phyloP scores from a whole-genome alignment of 768 basidiomycete genomes.

The Terana coerulea region DNA sequence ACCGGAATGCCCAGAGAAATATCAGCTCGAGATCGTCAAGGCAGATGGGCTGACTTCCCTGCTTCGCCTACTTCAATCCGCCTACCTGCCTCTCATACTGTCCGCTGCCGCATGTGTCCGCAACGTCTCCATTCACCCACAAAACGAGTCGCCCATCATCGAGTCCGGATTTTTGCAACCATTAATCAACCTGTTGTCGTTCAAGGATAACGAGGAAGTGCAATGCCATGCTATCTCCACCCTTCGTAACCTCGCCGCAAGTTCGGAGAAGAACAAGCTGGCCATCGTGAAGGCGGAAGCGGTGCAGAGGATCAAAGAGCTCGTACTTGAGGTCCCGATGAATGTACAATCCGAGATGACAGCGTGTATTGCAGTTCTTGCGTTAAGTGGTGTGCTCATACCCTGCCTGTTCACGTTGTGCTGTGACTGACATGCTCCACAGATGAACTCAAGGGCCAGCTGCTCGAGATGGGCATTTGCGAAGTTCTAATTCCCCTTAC shows the following conservation, averaged over 20 bases:
- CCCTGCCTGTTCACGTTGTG: neutral
- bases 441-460: conserved; percentile 96
- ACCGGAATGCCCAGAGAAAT: conserved; percentile 72
- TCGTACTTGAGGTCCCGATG: conserved; percentile 92
- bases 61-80: conserved; percentile 91
- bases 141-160: conserved; percentile 98
- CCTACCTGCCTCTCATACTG: conserved; percentile 95
- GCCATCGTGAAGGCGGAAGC: conserved; percentile 98
- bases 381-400: conserved; percentile 77
- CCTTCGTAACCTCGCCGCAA: conserved; percentile 92
- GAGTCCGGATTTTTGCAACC: conserved; percentile 97
- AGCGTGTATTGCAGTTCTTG: conserved; percentile 94
- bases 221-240: conserved; percentile 99
- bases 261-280: conserved; percentile 96
- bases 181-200: conserved; percentile 91
- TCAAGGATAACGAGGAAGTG: conserved; percentile 99
- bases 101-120: conserved; percentile 98
- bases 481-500: conserved; percentile 97
- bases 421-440: conserved; percentile 1
- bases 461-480: conserved; percentile 97
- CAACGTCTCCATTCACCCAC: conserved; percentile 97
- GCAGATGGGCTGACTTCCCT: conserved; percentile 89
- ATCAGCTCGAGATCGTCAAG: conserved; percentile 97
- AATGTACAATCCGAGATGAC: conserved; percentile 99
- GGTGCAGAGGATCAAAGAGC: conserved; percentile 92